Percentiles rank a stretch among this genome's conserved stretches.
Conservation (phyloP, 225 moss, liverwort and hornwort species). For the Neckera pumila region DNA sequence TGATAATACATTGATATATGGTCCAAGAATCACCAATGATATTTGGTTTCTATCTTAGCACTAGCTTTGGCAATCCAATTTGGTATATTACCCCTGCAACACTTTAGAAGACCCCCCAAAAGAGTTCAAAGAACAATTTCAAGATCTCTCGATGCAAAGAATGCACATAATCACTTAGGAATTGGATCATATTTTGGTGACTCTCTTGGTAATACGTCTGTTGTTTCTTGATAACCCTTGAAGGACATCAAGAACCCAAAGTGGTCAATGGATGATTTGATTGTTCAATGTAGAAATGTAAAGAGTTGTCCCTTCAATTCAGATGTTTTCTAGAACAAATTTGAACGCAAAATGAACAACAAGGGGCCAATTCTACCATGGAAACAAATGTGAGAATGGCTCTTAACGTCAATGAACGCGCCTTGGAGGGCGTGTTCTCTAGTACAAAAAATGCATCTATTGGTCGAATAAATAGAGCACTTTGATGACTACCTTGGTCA, state of each 20-base stretch:
- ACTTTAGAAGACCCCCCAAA: rapidly evolving
- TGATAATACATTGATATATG: background rate
- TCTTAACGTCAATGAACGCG: no score
- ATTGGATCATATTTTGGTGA: background rate
- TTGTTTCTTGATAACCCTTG: background rate
- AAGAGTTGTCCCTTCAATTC: no score
- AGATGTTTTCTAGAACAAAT: no score
- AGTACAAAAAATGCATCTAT: background rate
- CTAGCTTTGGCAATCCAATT: rapidly evolving
- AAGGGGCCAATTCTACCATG: no score
- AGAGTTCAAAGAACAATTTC: background rate
- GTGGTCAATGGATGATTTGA: no score
- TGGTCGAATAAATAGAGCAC: background rate
- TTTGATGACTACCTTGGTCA: background rate
- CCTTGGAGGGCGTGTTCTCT: no score
- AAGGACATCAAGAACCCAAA: no score
- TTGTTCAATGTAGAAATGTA: no score
- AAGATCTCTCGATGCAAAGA: rapidly evolving
- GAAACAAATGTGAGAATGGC: no score
- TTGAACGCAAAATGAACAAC: no score
- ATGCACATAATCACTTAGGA: background rate
- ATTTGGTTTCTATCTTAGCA: background rate
- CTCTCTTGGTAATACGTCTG: no score
- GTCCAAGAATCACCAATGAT: no score
- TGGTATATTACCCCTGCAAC: background rate